Conservation (phyloP, 2,329 filamentous ascomycete genomes). For the Scleromitrula shiraiana region DNA sequence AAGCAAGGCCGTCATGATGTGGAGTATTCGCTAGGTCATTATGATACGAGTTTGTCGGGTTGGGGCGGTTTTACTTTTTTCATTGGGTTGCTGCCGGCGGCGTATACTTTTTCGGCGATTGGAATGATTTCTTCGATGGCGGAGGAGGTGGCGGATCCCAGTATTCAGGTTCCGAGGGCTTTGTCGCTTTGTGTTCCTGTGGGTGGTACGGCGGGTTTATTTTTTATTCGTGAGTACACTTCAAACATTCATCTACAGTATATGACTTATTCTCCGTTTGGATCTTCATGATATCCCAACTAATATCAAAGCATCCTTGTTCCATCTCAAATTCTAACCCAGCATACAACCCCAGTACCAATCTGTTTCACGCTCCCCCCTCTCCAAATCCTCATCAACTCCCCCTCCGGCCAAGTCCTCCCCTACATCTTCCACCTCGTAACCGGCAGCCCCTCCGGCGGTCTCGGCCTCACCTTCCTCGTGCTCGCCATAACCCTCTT, state of each 20-base stretch:
- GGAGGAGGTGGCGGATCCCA: slow-evolving; percentile 48
- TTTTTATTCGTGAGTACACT: no score
- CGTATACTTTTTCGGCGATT: slow-evolving; percentile 51
- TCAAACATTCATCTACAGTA: no score
- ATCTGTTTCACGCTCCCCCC: slow-evolving; percentile 43
- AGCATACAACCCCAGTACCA: no score
- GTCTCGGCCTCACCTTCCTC: slow-evolving; percentile 40
- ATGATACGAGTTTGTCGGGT: slow-evolving; percentile 46
- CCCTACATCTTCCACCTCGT: slow-evolving; percentile 43
- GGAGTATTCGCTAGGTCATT: slow-evolving; percentile 45
- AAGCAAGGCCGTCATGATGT: slow-evolving; percentile 44
- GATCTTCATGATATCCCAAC: no score
- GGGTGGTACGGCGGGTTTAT: slow-evolving; percentile 40
- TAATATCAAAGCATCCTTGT: no score
- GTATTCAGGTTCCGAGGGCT: slow-evolving; percentile 39
- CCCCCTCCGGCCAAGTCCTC: slow-evolving; percentile 40
- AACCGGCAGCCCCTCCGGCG: slow-evolving; percentile 41
- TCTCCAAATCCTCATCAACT: slow-evolving; percentile 36
- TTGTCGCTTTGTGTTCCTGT: slow-evolving; percentile 41
- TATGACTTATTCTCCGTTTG: no score
- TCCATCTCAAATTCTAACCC: no score
- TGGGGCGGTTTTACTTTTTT: slow-evolving; percentile 55
- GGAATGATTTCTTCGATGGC: slow-evolving; percentile 58
- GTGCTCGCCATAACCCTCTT: slow-evolving; percentile 43
- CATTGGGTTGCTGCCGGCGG: slow-evolving; percentile 51